A percentile compares a stretch with the other conserved stretches of the same genome.
Evolutionary conservation across 2,329 filamentous ascomycete genomes (phyloP).

Genomic region (Dothiorella sarmentorum): DNA sequence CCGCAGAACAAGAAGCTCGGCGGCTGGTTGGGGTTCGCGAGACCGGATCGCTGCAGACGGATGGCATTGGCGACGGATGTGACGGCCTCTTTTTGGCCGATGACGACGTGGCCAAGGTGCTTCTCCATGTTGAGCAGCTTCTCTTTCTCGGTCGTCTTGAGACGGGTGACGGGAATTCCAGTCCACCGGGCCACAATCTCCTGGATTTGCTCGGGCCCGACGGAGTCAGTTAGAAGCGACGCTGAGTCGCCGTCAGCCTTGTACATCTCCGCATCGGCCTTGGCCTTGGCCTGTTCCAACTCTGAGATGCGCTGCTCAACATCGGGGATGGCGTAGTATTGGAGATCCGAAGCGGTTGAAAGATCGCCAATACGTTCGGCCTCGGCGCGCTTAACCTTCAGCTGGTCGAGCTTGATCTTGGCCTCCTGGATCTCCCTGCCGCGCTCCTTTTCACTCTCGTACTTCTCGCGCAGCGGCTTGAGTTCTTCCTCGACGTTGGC

Average conservation of each 20-base stretch:
- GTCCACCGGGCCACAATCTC: conserved; percentile 97
- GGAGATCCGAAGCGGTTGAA: conserved; percentile 83
- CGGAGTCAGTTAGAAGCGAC: conserved; percentile 82
- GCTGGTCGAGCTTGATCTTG: conserved; percentile 88
- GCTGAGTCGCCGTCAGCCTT: conserved; percentile 52
- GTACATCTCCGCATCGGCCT: conserved; percentile 66
- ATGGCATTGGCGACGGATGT: conserved; percentile 93
- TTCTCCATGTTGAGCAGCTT: conserved; percentile 98
- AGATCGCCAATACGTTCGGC: conserved; percentile 85
- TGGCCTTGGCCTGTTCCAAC: conserved; percentile 76
- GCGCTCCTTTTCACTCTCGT: conserved; percentile 86
- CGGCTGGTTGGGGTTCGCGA: conserved; percentile 92
- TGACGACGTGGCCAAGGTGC: conserved; percentile 75
- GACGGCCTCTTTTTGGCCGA: conserved; percentile 93
- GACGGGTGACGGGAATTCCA: conserved; percentile 91
- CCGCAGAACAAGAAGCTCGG: conserved; percentile 99
- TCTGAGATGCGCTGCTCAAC: conserved; percentile 75
- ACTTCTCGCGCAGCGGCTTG: conserved; percentile 87
- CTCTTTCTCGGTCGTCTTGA: conserved; percentile 95
- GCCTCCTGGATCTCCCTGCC: conserved; percentile 90
- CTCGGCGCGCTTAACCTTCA: conserved; percentile 89
- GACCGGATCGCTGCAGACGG: conserved; percentile 86
- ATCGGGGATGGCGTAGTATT: conserved; percentile 96
- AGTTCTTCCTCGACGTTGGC: conserved; percentile 94
- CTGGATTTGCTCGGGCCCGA: conserved; percentile 97